These are phyloP conservation scores for Paragyromitra xinjiangensis DNA, from an alignment of 495 filamentous ascomycete species.

Conservation along the genomic window DNA sequence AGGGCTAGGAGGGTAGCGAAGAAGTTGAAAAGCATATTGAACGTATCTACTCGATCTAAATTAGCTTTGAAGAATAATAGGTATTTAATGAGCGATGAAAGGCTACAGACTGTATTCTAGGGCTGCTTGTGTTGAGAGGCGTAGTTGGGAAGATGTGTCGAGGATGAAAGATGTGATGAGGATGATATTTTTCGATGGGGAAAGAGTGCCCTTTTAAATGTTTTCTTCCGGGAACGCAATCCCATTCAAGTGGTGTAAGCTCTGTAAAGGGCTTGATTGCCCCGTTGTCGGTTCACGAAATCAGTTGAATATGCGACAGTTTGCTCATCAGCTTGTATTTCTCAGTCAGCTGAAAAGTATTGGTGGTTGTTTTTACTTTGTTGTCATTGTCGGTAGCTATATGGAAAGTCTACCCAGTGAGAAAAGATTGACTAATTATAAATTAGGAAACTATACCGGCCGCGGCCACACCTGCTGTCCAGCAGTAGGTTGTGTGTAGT, in stretches of 20 bases:
- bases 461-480: background rate
- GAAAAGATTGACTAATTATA: background rate
- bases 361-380: background rate
- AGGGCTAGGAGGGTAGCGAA: background rate
- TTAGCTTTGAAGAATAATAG: background rate
- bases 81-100: background rate
- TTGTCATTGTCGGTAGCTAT: background rate
- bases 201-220: background rate
- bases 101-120: background rate
- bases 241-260: background rate
- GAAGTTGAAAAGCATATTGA: constrained; percentile 10
- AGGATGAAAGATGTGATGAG: constrained; percentile 1
- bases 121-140: background rate
- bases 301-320: background rate
- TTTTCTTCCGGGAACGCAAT: background rate
- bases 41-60: background rate
- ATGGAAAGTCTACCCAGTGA: too few species aligned
- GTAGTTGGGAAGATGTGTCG: background rate
- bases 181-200: background rate
- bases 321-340: background rate
- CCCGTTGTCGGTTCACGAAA: background rate
- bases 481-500: background rate
- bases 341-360: background rate
- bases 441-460: background rate
- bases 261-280: background rate